Conservation (phyloP, 2,329 filamentous ascomycete genomes). For the Metarhizium guizhouense region DNA sequence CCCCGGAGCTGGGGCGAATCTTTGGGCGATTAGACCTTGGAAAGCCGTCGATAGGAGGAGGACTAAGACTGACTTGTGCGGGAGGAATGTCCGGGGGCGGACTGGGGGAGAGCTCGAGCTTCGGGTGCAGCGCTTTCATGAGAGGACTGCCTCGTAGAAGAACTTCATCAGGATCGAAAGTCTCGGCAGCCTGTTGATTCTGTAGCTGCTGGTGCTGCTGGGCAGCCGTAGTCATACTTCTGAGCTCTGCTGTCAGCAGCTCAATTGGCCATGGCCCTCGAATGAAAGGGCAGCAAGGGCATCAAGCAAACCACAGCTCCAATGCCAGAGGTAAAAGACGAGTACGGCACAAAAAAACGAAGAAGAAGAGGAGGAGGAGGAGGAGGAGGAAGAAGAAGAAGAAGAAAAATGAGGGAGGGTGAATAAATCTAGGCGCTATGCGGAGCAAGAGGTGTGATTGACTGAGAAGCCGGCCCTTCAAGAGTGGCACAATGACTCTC, state of each 20-base stretch:
- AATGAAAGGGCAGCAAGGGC: slow-evolving; percentile 3
- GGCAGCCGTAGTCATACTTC: slow-evolving; percentile 32
- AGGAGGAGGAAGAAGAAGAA: no score
- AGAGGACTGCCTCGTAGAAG: slow-evolving; percentile 31
- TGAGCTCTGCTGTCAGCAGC: slow-evolving; percentile 18
- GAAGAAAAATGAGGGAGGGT: neutral
- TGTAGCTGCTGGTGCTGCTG: slow-evolving; percentile 23
- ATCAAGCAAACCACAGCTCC: slow-evolving; percentile 5
- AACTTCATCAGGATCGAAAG: slow-evolving; percentile 37
- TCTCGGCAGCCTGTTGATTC: slow-evolving; percentile 20
- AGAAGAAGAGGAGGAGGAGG: no score
- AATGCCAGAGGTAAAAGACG: neutral
- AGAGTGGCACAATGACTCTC: neutral
- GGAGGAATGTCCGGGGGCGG: slow-evolving; percentile 27
- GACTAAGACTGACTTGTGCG: slow-evolving; percentile 25
- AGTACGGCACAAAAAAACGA: neutral
- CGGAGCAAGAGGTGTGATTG: neutral
- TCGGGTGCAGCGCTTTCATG: slow-evolving; percentile 25
- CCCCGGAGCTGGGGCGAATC: slow-evolving; percentile 48
- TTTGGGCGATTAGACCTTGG: slow-evolving; percentile 42
- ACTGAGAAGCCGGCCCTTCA: neutral
- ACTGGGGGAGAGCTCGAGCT: slow-evolving; percentile 22
- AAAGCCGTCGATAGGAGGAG: slow-evolving; percentile 28
- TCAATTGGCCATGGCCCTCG: slow-evolving; percentile 26
- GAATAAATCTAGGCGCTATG: neutral